phyloP scores from a whole-genome alignment of 2,329 filamentous ascomycete species.

The Xylaria sp. region DNA sequence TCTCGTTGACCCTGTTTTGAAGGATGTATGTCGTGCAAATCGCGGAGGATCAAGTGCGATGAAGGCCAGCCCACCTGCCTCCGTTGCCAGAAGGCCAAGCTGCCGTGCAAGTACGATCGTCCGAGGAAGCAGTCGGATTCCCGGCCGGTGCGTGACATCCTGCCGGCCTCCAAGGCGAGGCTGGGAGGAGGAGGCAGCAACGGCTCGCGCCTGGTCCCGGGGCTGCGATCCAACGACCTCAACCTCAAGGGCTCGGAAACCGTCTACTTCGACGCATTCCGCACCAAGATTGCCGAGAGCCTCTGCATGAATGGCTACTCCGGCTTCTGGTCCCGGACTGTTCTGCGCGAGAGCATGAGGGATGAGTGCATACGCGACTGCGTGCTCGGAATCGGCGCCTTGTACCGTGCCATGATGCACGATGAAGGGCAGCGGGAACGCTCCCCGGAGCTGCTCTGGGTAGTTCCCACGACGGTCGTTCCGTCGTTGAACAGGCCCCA shows the following conservation, averaged over 20 bases:
- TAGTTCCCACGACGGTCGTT: conserved; percentile 5
- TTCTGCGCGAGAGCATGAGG: conserved; percentile 21
- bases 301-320: conserved; percentile 22
- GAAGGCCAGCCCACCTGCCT: conserved; percentile 18
- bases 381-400: conserved; percentile 21
- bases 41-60: conserved; percentile 24
- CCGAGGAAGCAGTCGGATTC: not conserved
- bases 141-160: not conserved
- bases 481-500: conserved; percentile 7
- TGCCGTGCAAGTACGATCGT: conserved; percentile 17
- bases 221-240: conserved; percentile 1
- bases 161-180: conserved; percentile 3
- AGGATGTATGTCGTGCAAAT: conserved; percentile 25
- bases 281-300: conserved; percentile 15
- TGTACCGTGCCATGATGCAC: conserved; percentile 18
- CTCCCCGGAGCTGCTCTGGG: conserved; percentile 6
- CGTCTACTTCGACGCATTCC: conserved; percentile 23
- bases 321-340: conserved; percentile 21
- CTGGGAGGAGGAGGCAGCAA: not conserved
- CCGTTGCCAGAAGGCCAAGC: conserved; percentile 17
- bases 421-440: conserved; percentile 1
- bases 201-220: not conserved
- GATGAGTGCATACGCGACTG: conserved; percentile 25
- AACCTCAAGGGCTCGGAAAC: conserved; percentile 13
- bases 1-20: not conserved